Evolutionary conservation across 1,139 yeast genomes (phyloP).

Genomic region (Suhomyces guaymorum): DNA sequence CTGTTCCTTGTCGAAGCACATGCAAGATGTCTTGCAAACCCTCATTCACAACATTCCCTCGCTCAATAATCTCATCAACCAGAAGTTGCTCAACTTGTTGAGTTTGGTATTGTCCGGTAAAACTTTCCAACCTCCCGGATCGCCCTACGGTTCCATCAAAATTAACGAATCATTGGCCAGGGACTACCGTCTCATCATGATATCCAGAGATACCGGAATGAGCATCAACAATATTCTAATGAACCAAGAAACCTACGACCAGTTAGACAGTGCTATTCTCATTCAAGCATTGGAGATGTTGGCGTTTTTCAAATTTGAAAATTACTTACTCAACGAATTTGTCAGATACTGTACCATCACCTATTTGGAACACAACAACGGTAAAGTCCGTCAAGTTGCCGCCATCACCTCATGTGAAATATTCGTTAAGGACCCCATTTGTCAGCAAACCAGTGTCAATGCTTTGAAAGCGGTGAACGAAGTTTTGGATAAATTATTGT

Average conservation of each 20-base stretch:
- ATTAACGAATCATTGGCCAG: slow-evolving; percentile 70
- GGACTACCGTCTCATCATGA: slow-evolving; percentile 74
- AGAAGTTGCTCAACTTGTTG: slow-evolving; percentile 68
- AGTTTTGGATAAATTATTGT: slow-evolving; percentile 75
- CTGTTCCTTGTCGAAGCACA: slow-evolving; percentile 78
- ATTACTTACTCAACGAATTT: slow-evolving; percentile 79
- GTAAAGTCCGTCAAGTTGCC: slow-evolving; percentile 81
- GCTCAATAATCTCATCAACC: slow-evolving; percentile 69
- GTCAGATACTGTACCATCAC: slow-evolving; percentile 80
- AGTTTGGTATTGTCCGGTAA: slow-evolving; percentile 82
- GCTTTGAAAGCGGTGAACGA: slow-evolving; percentile 84
- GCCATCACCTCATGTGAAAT: slow-evolving; percentile 81
- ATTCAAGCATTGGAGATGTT: slow-evolving; percentile 74
- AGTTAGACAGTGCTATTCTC: slow-evolving; percentile 53
- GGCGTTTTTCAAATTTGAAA: slow-evolving; percentile 71
- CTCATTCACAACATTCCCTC: slow-evolving; percentile 79
- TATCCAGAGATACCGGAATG: slow-evolving; percentile 62
- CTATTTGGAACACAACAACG: slow-evolving; percentile 77
- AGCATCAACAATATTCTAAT: slow-evolving; percentile 39
- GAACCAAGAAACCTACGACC: slow-evolving; percentile 42
- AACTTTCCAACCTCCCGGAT: slow-evolving; percentile 82
- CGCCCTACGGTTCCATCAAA: slow-evolving; percentile 69
- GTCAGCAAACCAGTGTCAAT: slow-evolving; percentile 80
- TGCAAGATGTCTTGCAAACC: slow-evolving; percentile 72
- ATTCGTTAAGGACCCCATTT: slow-evolving; percentile 79